A percentile compares a stretch with the other conserved stretches of the same genome.
These are phyloP conservation scores for Macaranga tanarius DNA, from an alignment of 441 rosid genomes.

Conservation along the genomic window DNA sequence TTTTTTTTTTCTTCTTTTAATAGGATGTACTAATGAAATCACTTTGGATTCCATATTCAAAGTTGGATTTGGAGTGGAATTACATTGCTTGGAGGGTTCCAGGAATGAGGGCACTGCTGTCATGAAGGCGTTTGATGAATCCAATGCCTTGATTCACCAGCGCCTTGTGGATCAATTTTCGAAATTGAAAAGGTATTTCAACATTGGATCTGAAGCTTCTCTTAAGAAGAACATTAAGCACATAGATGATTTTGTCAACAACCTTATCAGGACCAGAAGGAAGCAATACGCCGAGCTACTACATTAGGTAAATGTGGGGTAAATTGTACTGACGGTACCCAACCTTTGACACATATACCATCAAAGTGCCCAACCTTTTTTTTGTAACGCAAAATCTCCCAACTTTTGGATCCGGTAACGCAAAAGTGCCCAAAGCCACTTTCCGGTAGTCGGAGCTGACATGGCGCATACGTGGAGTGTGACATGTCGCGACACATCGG, in stretches of 20 bases:
- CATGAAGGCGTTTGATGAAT: conserved; percentile 75
- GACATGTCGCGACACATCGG: no score
- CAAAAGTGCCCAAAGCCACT: no score
- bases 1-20: neutral
- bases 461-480: no score
- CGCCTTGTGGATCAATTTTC: conserved; percentile 62
- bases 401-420: no score
- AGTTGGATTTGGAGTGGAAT: conserved; percentile 82
- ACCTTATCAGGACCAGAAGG: conserved; percentile 48
- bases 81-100: conserved; percentile 58
- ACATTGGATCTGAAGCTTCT: conserved; percentile 56
- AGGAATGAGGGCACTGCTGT: conserved; percentile 46
- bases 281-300: conserved; percentile 22
- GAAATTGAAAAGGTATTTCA: conserved; percentile 58
- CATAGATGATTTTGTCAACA: conserved; percentile 48
- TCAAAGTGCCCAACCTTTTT: no score
- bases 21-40: conserved; percentile 67
- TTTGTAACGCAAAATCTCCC: no score
- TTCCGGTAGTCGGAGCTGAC: no score
- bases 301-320: conserved; percentile 32
- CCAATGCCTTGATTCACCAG: conserved; percentile 43
- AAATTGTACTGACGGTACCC: no score
- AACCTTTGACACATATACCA: no score
- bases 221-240: conserved; percentile 48
- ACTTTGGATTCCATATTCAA: conserved; percentile 71